These are phyloP conservation scores for Populus tomentosa DNA, from an alignment of 441 rosid species.

Conservation along the genomic window DNA sequence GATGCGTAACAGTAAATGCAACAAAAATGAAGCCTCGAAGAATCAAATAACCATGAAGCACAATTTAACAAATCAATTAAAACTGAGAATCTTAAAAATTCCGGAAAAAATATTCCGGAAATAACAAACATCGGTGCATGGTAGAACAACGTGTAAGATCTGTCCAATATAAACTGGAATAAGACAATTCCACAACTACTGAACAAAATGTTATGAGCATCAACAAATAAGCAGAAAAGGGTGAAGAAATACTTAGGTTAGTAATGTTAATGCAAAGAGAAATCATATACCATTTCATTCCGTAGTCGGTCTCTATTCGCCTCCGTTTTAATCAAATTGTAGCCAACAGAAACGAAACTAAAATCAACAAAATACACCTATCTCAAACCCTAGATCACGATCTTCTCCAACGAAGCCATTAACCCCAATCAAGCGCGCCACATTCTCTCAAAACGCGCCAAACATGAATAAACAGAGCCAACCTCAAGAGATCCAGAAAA, in stretches of 20 bases:
- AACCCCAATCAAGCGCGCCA: slow-evolving; percentile 41
- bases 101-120: slow-evolving; percentile 5
- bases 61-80: not conserved
- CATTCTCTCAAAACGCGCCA: slow-evolving; percentile 58
- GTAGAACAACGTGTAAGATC: slow-evolving; percentile 26
- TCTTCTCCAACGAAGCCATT: slow-evolving; percentile 31
- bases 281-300: slow-evolving; percentile 83
- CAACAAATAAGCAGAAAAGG: not conserved
- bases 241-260: not conserved
- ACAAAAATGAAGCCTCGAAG: not conserved
- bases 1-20: slow-evolving; percentile 5
- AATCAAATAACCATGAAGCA: slow-evolving; percentile 2
- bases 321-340: slow-evolving; percentile 52
- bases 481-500: slow-evolving; percentile 59
- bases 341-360: slow-evolving; percentile 25
- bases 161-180: slow-evolving; percentile 3
- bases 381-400: slow-evolving; percentile 78
- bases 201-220: not conserved
- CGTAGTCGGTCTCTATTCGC: slow-evolving; percentile 42
- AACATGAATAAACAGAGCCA: slow-evolving; percentile 33
- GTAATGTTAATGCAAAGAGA: slow-evolving; percentile 4
- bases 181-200: not conserved
- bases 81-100: not conserved
- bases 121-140: not conserved
- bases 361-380: slow-evolving; percentile 14